Base-by-base conservation (phyloP, 495 filamentous ascomycete genomes). In the Thozetella sp. region DNA sequence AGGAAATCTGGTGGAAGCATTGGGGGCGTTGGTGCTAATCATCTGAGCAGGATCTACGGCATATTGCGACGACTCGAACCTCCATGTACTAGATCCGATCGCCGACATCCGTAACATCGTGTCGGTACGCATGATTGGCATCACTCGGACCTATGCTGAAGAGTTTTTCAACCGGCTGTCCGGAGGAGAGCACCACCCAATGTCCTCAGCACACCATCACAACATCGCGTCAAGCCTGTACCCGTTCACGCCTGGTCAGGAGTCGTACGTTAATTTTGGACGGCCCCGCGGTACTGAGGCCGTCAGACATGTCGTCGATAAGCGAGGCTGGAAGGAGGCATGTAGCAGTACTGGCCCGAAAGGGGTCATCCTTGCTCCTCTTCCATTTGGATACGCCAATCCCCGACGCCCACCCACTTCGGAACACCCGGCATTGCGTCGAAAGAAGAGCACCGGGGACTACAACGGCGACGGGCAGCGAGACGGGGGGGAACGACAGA, bases 81-180 rank as follows among this genome's bases (percentile, higher is more conserved):
- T 71, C 15, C 20, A 51, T 11, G 50, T 68, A 3, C 65, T 68
- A 25, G 60, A 67, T 24, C 64, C 66, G 11, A 55, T 74, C 25
- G 62, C 56, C 19, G 26, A 25, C 2, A 65, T 74, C 13, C 51
- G 52, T 17, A 56, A 57, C 22, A 45, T 62, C 22, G 55, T 15
- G 43, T 72, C 24, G 61, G 43, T 69, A 12, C 64, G 64, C 54
- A 58, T 74, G 0, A 60, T 62, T 11, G 71, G 69, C 20, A 57
- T 63, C 27, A 56, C 43, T 40, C 62, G 65, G 22, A 24, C 6
- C 17, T 72, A 66, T 19, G 52, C 67, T 1, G 37, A 34, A 25
- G 51, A 58, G 12, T 27, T 73, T 17, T 45, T 69, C 24, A 23
- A 50, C 15, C 58, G 54, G 4, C 27, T 70, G 10, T 68, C 55